Percentiles rank a stretch among this genome's conserved stretches.
phyloP scores from a whole-genome alignment of 2,329 filamentous ascomycete genomes.

The Chaetomium olivaceum region DNA sequence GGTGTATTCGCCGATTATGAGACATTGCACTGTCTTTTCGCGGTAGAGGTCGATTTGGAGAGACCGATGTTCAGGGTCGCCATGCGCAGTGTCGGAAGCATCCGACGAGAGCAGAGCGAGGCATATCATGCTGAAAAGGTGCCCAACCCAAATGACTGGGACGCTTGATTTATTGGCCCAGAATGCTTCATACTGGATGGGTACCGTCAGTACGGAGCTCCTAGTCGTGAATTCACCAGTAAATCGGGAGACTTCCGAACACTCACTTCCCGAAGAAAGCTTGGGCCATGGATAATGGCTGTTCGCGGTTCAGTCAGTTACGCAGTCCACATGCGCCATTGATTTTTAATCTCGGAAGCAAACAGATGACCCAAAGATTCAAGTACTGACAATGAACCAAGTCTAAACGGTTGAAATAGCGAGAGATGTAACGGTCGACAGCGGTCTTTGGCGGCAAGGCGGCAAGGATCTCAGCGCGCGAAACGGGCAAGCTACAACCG shows the following conservation, averaged over 20 bases:
- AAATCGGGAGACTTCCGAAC: neutral
- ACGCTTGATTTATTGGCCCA: slow-evolving; percentile 43
- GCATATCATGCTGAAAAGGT: slow-evolving; percentile 49
- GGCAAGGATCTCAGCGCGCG: slow-evolving; percentile 38
- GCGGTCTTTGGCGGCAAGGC: slow-evolving; percentile 38
- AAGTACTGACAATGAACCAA: slow-evolving; percentile 23
- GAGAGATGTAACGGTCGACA: slow-evolving; percentile 40
- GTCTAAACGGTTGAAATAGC: slow-evolving; percentile 41
- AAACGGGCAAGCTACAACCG: slow-evolving; percentile 33
- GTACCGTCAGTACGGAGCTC: too few species aligned
- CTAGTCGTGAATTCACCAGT: neutral
- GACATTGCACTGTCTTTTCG: slow-evolving; percentile 41
- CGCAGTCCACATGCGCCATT: neutral
- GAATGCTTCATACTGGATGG: slow-evolving; percentile 46
- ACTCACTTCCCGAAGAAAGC: slow-evolving; percentile 37
- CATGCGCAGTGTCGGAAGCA: slow-evolving; percentile 11
- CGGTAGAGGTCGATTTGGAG: slow-evolving; percentile 27
- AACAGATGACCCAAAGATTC: neutral
- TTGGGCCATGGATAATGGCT: slow-evolving; percentile 25
- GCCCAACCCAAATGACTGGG: slow-evolving; percentile 48
- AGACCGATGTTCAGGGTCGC: slow-evolving; percentile 15
- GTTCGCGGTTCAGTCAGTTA: neutral
- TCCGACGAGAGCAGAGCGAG: slow-evolving; percentile 35
- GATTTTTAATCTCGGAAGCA: neutral
- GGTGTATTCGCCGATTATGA: slow-evolving; percentile 44